A percentile compares a stretch with the other conserved stretches of the same genome.
Conservation (phyloP, 805 yeast genomes). For the Monosporozyma solicola region DNA sequence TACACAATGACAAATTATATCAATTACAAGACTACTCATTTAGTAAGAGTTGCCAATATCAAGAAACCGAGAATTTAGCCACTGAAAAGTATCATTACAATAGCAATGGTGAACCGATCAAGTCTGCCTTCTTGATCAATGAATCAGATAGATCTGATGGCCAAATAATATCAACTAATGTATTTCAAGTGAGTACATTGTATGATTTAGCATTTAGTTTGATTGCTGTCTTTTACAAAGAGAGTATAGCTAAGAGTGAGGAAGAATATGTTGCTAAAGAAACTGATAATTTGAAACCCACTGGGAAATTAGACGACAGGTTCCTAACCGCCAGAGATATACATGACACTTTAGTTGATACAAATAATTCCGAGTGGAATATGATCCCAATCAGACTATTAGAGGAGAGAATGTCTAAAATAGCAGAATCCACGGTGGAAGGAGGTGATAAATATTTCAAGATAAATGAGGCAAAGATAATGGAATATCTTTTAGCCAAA, state of each 20-base stretch:
- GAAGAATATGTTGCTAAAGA: slow-evolving; percentile 11
- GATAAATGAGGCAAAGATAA: slow-evolving; percentile 33
- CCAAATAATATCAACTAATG: slow-evolving; percentile 13
- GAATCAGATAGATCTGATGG: slow-evolving; percentile 17
- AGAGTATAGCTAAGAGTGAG: slow-evolving; percentile 11
- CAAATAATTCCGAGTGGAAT: slow-evolving; percentile 22
- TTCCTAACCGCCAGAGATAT: slow-evolving; percentile 26
- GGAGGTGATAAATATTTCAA: slow-evolving; percentile 39
- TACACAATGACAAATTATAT: slow-evolving; percentile 7
- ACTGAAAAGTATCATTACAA: slow-evolving; percentile 22
- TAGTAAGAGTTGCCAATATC: slow-evolving; percentile 18
- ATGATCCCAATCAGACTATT: slow-evolving; percentile 14
- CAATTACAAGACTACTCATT: slow-evolving; percentile 18
- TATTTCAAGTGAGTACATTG: slow-evolving; percentile 10
- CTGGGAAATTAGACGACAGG: slow-evolving; percentile 4
- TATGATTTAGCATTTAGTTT: slow-evolving; percentile 23
- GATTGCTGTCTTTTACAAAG: slow-evolving; percentile 18
- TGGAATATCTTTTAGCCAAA: slow-evolving; percentile 33
- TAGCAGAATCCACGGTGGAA: slow-evolving; percentile 36
- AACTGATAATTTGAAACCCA: background rate
- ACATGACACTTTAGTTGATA: slow-evolving; percentile 26
- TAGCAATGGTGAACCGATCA: slow-evolving; percentile 15
- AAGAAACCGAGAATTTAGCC: slow-evolving; percentile 15
- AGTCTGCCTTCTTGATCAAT: slow-evolving; percentile 20
- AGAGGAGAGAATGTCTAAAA: slow-evolving; percentile 20